A percentile compares a stretch with the other conserved stretches of the same genome.
phyloP scores from a whole-genome alignment of 106 monocot genomes.

The Acorus calamus region DNA sequence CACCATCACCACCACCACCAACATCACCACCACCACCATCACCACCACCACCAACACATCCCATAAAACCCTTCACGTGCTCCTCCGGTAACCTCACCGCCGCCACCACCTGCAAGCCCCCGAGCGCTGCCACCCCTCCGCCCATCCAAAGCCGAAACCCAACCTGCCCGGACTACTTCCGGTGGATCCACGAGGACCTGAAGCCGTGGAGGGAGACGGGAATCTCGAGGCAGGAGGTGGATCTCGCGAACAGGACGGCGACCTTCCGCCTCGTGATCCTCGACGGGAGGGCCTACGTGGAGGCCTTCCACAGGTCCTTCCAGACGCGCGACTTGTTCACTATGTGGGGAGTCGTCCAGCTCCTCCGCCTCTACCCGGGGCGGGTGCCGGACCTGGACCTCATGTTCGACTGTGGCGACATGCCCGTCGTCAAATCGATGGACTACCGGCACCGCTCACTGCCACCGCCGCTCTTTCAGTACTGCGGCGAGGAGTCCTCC shows the following conservation, averaged over 20 bases:
- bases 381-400: no score
- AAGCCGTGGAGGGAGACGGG: conserved; percentile 37
- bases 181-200: conserved; percentile 68
- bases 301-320: conserved; percentile 6
- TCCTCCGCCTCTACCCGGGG: no score
- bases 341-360: no score
- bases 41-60: no score
- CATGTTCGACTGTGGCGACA: no score
- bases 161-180: conserved; percentile 54
- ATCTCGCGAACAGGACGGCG: conserved; percentile 19
- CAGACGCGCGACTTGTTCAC: no score
- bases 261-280: conserved; percentile 39
- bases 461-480: conserved; percentile 46
- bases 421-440: no score
- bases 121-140: no score
- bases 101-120: neutral
- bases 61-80: neutral
- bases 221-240: conserved; percentile 40
- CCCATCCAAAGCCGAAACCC: neutral
- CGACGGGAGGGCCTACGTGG: conserved; percentile 25
- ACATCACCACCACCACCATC: neutral
- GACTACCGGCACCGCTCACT: neutral
- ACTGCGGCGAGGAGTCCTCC: conserved; percentile 38
- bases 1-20: neutral
- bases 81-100: neutral